Percentiles rank a stretch among this genome's conserved stretches.
Evolutionary conservation across 208 protist species (phyloP).

Genomic region (Wallacemonas rigidus): DNA sequence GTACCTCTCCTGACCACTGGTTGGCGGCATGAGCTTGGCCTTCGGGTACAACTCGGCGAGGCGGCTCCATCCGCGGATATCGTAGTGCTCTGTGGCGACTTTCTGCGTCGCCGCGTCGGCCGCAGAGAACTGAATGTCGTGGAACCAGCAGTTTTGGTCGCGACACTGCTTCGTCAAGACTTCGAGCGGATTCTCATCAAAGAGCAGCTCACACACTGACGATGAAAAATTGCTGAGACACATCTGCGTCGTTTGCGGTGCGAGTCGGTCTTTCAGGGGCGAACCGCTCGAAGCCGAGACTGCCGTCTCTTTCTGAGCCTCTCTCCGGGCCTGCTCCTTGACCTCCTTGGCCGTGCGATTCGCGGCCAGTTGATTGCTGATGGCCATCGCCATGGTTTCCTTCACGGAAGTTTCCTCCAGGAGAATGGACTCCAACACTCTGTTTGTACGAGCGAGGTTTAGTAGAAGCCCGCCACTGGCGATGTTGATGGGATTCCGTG

Average conservation of each 20-base stretch:
- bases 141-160: slow-evolving; percentile 50
- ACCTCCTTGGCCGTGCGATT: slow-evolving; percentile 36
- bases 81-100: slow-evolving; percentile 42
- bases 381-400: slow-evolving; percentile 43
- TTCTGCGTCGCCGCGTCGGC: slow-evolving; percentile 47
- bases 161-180: slow-evolving; percentile 47
- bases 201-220: slow-evolving; percentile 51
- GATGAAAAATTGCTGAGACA: slow-evolving; percentile 33
- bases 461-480: slow-evolving; percentile 57
- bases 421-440: slow-evolving; percentile 61
- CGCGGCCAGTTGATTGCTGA: slow-evolving; percentile 54
- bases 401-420: slow-evolving; percentile 65
- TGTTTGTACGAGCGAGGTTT: slow-evolving; percentile 64
- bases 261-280: slow-evolving; percentile 27
- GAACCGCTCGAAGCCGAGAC: background rate
- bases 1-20: background rate
- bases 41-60: slow-evolving; percentile 59
- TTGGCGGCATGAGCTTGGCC: slow-evolving; percentile 47
- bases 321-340: slow-evolving; percentile 1
- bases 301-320: background rate
- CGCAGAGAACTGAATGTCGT: slow-evolving; percentile 72
- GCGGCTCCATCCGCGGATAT: slow-evolving; percentile 60
- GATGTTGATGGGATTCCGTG: slow-evolving; percentile 84
- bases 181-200: slow-evolving; percentile 67
- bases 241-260: slow-evolving; percentile 38